Evolutionary conservation across 2,329 filamentous ascomycete genomes (phyloP).

Genomic region (Fusarium sp.): DNA sequence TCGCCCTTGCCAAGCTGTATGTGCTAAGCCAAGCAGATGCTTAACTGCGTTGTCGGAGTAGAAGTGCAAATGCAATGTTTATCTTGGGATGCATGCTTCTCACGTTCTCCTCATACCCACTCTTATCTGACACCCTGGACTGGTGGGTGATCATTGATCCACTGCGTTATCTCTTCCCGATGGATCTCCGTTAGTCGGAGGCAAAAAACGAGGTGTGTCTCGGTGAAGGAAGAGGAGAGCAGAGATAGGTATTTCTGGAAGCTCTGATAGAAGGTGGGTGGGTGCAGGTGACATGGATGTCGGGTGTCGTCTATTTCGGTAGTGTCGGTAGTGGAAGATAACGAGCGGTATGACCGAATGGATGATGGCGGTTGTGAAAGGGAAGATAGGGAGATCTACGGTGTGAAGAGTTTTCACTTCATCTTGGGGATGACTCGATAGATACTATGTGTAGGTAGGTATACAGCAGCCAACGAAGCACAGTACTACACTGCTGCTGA

Average conservation of each 20-base stretch:
- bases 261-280: constrained; percentile 31
- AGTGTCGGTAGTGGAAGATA: constrained; percentile 1
- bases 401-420: constrained; percentile 15
- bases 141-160: constrained; percentile 15
- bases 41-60: constrained; percentile 29
- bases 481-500: not conserved
- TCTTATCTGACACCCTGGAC: constrained; percentile 29
- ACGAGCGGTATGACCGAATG: constrained; percentile 10
- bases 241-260: constrained; percentile 30
- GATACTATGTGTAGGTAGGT: too few relatives aligned
- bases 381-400: constrained; percentile 25
- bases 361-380: too few relatives aligned
- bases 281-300: not conserved
- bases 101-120: constrained; percentile 27
- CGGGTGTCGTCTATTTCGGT: not conserved
- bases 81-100: not conserved
- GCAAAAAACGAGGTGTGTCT: constrained; percentile 18
- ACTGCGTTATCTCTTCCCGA: constrained; percentile 30
- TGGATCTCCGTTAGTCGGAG: constrained; percentile 31
- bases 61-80: not conserved
- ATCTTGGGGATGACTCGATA: constrained; percentile 12
- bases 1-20: constrained; percentile 16
- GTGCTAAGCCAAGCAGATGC: not conserved
- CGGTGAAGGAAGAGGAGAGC: constrained; percentile 14
- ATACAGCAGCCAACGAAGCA: too few relatives aligned